phyloP scores from a whole-genome alignment of 495 filamentous ascomycete species.

The Penicillium argentinense region DNA sequence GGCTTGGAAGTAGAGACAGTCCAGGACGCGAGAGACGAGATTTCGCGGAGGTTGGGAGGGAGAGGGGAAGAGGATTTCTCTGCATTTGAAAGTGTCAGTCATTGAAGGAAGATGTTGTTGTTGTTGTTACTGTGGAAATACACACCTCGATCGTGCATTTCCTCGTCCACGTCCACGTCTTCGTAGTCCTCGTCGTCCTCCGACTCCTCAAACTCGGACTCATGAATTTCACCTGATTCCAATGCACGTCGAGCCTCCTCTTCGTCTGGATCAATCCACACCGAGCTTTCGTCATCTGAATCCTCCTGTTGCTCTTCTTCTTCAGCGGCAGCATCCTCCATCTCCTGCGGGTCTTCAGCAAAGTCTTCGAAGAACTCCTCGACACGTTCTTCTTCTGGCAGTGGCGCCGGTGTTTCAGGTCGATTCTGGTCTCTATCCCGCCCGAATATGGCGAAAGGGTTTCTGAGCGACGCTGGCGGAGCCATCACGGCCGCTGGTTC shows the following conservation, averaged over 20 bases:
- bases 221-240: constrained; percentile 20
- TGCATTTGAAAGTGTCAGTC: constrained; percentile 9
- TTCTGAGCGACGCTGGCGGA: constrained; percentile 24
- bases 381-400: constrained; percentile 12
- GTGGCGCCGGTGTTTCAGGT: constrained; percentile 12
- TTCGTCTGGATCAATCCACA: no score
- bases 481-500: constrained; percentile 20
- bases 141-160: constrained; percentile 43
- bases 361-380: constrained; percentile 19
- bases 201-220: constrained; percentile 23
- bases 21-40: constrained; percentile 91
- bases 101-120: not conserved
- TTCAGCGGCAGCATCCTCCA: no score
- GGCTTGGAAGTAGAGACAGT: constrained; percentile 90
- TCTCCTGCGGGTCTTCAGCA: constrained; percentile 10
- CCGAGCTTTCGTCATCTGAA: no score
- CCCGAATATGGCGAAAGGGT: constrained; percentile 36
- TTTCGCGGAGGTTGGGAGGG: constrained; percentile 70
- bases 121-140: not conserved
- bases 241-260: no score
- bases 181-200: constrained; percentile 37
- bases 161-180: constrained; percentile 41
- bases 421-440: constrained; percentile 23
- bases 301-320: no score
- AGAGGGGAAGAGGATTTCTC: constrained; percentile 41